Evolutionary conservation across 2,329 filamentous ascomycete genomes (phyloP).

Genomic region (Botrytis tulipae): DNA sequence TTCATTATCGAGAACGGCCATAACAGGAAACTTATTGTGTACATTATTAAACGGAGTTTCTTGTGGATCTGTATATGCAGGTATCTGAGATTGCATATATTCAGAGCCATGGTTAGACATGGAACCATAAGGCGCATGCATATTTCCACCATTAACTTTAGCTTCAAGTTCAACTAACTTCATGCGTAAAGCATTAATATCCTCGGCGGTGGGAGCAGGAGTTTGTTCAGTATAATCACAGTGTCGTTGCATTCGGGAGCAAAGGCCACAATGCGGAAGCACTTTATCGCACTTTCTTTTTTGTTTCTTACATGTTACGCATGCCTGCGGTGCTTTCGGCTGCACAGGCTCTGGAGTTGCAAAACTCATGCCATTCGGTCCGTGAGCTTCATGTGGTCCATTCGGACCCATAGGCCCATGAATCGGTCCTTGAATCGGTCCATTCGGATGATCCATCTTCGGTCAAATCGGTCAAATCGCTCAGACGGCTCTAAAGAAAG

Average conservation of each 20-base stretch:
- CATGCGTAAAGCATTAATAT: conserved; percentile 42
- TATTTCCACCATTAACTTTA: conserved; percentile 36
- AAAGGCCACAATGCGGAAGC: conserved; percentile 49
- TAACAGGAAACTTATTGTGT: conserved; percentile 43
- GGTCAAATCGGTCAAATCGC: conserved; percentile 4
- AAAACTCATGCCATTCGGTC: neutral
- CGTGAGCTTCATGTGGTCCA: neutral
- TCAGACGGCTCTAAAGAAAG: neutral
- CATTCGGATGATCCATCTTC: conserved; percentile 15
- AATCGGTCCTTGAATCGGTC: neutral
- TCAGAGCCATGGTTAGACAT: conserved; percentile 22
- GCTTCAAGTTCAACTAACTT: conserved; percentile 43
- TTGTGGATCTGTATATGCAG: conserved; percentile 29
- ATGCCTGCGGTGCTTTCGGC: conserved; percentile 44
- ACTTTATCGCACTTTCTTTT: conserved; percentile 54
- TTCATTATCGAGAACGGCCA: conserved; percentile 46
- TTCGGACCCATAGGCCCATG: neutral
- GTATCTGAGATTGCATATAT: conserved; percentile 25
- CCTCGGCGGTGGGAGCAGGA: conserved; percentile 42
- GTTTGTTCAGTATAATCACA: conserved; percentile 45
- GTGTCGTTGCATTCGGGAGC: conserved; percentile 43
- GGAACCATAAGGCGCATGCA: conserved; percentile 30
- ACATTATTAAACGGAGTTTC: conserved; percentile 33
- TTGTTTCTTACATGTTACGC: conserved; percentile 46
- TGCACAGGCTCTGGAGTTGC: conserved; percentile 4